A percentile compares a stretch with the other conserved stretches of the same genome.
These are phyloP conservation scores for Epichloe gansuensis DNA, from an alignment of 2,329 filamentous ascomycete species.

Conservation along the genomic window DNA sequence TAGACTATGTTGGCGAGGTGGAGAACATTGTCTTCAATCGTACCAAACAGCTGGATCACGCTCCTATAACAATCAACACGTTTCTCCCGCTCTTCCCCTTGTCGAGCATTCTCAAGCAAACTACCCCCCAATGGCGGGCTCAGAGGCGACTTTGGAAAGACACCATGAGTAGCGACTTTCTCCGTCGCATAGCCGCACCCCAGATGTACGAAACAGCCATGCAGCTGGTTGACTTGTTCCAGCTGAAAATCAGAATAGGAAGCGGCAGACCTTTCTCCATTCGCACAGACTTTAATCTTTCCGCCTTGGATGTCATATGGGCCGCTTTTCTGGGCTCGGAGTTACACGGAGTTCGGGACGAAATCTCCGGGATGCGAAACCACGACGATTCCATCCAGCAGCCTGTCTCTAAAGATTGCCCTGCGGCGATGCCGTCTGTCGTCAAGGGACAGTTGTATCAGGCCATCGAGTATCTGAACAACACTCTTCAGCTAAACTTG, in stretches of 20 bases:
- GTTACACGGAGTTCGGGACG: neutral
- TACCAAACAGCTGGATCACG: slow-evolving; percentile 30
- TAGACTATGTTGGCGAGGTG: slow-evolving; percentile 25
- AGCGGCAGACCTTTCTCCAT: slow-evolving; percentile 13
- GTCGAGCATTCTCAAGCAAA: slow-evolving; percentile 20
- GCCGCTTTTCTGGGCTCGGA: slow-evolving; percentile 16
- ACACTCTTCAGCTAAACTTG: neutral
- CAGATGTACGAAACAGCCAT: slow-evolving; percentile 18
- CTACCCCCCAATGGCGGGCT: slow-evolving; percentile 18
- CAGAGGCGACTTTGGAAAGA: slow-evolving; percentile 24
- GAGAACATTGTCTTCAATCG: slow-evolving; percentile 30
- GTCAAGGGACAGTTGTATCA: neutral
- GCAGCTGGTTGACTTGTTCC: slow-evolving; percentile 22
- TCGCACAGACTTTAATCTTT: slow-evolving; percentile 17
- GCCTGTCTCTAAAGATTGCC: neutral
- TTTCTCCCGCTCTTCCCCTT: slow-evolving; percentile 20
- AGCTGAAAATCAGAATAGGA: slow-evolving; percentile 17
- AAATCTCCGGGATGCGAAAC: neutral
- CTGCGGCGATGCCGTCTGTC: neutral
- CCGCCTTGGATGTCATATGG: slow-evolving; percentile 20
- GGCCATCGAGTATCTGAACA: neutral
- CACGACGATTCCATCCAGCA: neutral
- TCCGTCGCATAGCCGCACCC: slow-evolving; percentile 17
- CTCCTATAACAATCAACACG: slow-evolving; percentile 18
- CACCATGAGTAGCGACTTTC: slow-evolving; percentile 24